These are phyloP conservation scores for Pseudogymnoascus sp. DNA, from an alignment of 2,329 filamentous ascomycete species.

Conservation along the genomic window DNA sequence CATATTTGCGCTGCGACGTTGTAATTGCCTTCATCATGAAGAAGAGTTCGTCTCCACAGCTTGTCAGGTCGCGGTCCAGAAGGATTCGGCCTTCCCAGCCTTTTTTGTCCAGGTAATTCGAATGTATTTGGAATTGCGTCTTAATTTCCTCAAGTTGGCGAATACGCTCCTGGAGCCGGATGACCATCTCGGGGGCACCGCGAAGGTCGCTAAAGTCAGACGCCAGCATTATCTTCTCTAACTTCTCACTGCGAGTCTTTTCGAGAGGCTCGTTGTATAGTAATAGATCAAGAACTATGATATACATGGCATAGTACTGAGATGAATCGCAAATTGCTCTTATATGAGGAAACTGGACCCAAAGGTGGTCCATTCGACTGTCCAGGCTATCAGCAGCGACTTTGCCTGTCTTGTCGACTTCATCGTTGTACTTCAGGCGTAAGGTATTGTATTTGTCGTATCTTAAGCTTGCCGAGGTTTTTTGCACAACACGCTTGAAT, in stretches of 20 bases:
- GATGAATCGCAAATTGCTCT: conserved; percentile 93
- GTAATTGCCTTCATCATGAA: conserved; percentile 99
- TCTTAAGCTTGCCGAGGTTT: conserved; percentile 86
- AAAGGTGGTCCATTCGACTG: conserved; percentile 87
- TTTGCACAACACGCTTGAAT: conserved; percentile 95
- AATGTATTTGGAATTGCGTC: conserved; percentile 87
- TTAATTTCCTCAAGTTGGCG: conserved; percentile 94
- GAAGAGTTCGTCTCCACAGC: conserved; percentile 94
- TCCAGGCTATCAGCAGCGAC: conserved; percentile 53
- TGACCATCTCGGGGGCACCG: conserved; percentile 88
- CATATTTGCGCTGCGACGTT: conserved; percentile 81
- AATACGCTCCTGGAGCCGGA: conserved; percentile 83
- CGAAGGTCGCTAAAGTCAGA: conserved; percentile 97
- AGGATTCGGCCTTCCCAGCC: conserved; percentile 85
- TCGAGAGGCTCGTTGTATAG: conserved; percentile 95
- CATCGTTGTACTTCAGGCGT: conserved; percentile 93
- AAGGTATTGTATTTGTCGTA: conserved; percentile 98
- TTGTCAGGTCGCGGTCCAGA: conserved; percentile 82
- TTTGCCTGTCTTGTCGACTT: conserved; percentile 62
- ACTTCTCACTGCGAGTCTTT: conserved; percentile 88
- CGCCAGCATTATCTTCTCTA: conserved; percentile 98
- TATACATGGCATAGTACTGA: conserved; percentile 96
- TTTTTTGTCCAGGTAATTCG: conserved; percentile 74
- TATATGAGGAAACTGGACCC: conserved; percentile 92
- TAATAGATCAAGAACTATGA: conserved; percentile 91